Conservation (phyloP, 441 rosid species). For the Biscutella auriculata region DNA sequence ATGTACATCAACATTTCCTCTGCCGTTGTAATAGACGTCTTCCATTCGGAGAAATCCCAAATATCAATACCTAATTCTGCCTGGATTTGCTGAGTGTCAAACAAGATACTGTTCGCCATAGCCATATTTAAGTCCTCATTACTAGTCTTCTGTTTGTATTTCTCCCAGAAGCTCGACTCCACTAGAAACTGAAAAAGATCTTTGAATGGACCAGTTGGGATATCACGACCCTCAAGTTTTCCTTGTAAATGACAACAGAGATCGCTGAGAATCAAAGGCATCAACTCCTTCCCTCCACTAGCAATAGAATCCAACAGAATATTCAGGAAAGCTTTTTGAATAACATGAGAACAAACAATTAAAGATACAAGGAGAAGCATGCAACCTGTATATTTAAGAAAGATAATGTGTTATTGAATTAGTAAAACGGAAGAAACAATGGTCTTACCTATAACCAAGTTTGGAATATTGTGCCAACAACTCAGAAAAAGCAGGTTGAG, state of each 20-base stretch:
- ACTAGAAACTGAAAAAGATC: constrained; percentile 65
- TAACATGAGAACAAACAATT: neutral
- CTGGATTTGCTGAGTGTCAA: constrained; percentile 36
- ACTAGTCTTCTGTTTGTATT: constrained; percentile 31
- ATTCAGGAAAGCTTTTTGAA: constrained; percentile 1
- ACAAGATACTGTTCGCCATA: constrained; percentile 32
- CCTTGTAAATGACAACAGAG: constrained; percentile 81
- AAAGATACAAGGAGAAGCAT: constrained; percentile 6
- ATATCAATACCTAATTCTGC: constrained; percentile 48
- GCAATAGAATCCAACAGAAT: constrained; percentile 16
- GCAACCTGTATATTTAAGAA: neutral
- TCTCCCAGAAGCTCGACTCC: constrained; percentile 46
- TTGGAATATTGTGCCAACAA: constrained; percentile 55
- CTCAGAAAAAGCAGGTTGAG: constrained; percentile 71
- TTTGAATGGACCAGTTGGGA: constrained; percentile 76
- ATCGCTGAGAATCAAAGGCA: constrained; percentile 52
- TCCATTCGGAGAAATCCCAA: constrained; percentile 84
- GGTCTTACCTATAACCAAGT: constrained; percentile 62
- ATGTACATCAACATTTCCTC: constrained; percentile 59
- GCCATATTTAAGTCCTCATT: constrained; percentile 20
- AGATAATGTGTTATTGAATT: neutral
- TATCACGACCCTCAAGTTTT: constrained; percentile 77
- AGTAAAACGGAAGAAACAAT: constrained; percentile 3
- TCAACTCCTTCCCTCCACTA: constrained; percentile 69
- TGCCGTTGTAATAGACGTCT: constrained; percentile 44